Base-by-base conservation (phyloP, 805 yeast species). In the Kazachstania bromeliacearum region DNA sequence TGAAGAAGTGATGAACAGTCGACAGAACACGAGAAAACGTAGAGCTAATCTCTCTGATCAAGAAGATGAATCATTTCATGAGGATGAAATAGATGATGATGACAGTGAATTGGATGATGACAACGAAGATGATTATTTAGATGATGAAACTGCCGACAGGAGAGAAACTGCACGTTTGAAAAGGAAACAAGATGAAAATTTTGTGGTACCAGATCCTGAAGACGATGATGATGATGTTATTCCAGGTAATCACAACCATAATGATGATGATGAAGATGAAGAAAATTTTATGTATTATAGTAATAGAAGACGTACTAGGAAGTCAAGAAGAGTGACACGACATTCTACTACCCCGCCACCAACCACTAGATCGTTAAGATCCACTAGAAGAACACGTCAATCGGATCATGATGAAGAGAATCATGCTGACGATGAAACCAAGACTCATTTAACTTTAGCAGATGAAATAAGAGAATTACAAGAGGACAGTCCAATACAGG, bases 391-490 rank as follows among this genome's bases (percentile, higher is more conserved):
- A 20, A 23, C 31, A 15, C 17, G 31, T 14, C 31, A 25, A 18
- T 17, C 26, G 4, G 26, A 14, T 2, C 52, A 44, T 20, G 51
- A 48, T 10, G 45, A 44, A 10, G 60, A 53, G 4, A 57, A 53
- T 5, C 59, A 31, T 2, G 42, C 28, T 20, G 35, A 31, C 5
- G 26, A 33, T 12, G 30, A 31, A 12, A 26, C 2, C 19, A 42
- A 43, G 12, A 53, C 46, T 18, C 42, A 48, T 18, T 21, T 64
- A n/a, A 60, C 74, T 0, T 39, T 82, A 23, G 72, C 72, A 34
- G 75, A 79, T 44, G 94, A 83, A 53, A 63, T 83, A 12, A 73
- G 71, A 36, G 85, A 78, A 19, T 54, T 81, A 31, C 71, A 75
- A 48, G 78, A 76, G 3, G 75, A 78, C 10, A 77, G 84, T 2